phyloP scores from a whole-genome alignment of 2,329 filamentous ascomycete species.

The Colletotrichum graminicola region DNA sequence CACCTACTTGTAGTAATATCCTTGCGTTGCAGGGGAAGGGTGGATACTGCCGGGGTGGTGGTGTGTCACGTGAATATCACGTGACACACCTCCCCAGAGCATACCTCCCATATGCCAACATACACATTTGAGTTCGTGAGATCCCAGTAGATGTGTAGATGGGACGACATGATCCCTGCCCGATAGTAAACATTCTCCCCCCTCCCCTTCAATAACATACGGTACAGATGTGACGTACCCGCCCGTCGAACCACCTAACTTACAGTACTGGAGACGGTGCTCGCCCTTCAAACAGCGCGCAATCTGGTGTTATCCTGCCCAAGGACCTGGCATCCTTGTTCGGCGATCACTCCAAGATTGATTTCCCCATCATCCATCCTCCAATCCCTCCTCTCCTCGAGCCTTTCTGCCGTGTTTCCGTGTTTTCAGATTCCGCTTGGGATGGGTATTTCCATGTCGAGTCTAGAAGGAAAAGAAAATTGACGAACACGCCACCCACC shows the following conservation, averaged over 20 bases:
- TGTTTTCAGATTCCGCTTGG: neutral
- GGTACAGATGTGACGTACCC: neutral
- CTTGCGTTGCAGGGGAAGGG: no score
- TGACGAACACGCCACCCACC: neutral
- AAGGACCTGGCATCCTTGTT: slow-evolving; percentile 11
- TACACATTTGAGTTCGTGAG: no score
- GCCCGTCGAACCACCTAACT: neutral
- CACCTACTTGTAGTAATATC: no score
- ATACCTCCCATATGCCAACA: no score
- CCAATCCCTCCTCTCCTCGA: neutral
- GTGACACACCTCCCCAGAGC: no score
- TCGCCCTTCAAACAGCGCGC: neutral
- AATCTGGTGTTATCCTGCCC: neutral
- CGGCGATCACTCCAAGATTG: neutral
- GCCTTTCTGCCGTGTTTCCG: neutral
- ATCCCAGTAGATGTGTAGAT: neutral
- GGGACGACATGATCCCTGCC: slow-evolving; percentile 14
- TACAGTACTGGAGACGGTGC: neutral
- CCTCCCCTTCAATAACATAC: neutral
- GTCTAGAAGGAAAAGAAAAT: neutral
- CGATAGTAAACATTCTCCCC: neutral
- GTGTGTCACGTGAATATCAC: no score
- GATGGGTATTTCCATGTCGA: neutral
- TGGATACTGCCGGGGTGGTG: no score
- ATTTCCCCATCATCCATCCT: neutral